Evolutionary conservation across 371 early-diverging fungal genomes (phyloP).

Genomic region (Quaeritorhiza haematococci): DNA sequence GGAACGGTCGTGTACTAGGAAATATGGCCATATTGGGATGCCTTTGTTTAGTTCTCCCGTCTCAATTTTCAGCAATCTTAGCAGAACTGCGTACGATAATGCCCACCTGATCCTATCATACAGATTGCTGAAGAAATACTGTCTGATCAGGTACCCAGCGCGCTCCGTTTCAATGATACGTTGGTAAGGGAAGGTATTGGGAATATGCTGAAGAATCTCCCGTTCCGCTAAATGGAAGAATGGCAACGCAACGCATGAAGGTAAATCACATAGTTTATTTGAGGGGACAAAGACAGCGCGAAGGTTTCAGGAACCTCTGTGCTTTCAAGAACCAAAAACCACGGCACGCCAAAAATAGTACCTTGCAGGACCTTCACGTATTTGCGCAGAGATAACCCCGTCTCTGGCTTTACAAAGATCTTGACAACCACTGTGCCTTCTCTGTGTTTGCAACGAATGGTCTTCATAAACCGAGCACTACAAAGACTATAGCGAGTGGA

Average conservation of each 20-base stretch:
- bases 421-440: constrained; percentile 77
- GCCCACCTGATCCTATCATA: constrained; percentile 91
- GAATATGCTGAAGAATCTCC: constrained; percentile 56
- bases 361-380: constrained; percentile 59
- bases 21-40: not conserved
- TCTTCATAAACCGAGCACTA: constrained; percentile 89
- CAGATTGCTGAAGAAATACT: constrained; percentile 79
- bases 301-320: no score
- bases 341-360: no score
- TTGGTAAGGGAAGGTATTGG: constrained; percentile 76
- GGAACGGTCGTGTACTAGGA: constrained; percentile 84
- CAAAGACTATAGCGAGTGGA: constrained; percentile 58
- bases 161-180: constrained; percentile 80
- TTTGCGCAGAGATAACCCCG: constrained; percentile 53
- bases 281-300: no score
- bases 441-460: constrained; percentile 67
- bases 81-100: no score
- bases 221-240: constrained; percentile 47
- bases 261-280: no score
- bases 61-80: no score
- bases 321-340: no score
- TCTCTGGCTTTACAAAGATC: constrained; percentile 82
- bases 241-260: not conserved
- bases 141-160: constrained; percentile 84
- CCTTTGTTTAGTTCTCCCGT: no score